Conservation (phyloP, 495 filamentous ascomycete species). For the Hyphodiscus hymeniophilus region DNA sequence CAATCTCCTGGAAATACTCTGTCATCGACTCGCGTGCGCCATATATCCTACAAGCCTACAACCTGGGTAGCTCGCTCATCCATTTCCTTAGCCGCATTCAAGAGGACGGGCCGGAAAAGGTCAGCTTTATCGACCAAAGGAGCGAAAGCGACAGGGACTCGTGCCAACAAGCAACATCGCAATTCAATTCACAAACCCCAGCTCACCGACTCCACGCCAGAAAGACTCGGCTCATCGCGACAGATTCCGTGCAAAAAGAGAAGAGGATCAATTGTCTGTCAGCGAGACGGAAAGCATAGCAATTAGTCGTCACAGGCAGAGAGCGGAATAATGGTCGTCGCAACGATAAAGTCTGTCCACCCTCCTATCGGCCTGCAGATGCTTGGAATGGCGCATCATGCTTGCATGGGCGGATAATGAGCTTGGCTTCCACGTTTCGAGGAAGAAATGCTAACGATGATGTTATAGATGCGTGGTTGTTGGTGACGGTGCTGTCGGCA, state of each 20-base stretch:
- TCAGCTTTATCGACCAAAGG: too few species aligned
- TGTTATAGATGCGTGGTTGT: conserved; percentile 73
- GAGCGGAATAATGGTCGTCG: conserved; percentile 60
- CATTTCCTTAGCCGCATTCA: too few species aligned
- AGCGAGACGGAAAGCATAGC: background rate
- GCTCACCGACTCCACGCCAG: too few species aligned
- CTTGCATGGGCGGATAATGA: background rate
- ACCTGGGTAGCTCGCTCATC: too few species aligned
- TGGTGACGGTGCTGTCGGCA: conserved; percentile 97
- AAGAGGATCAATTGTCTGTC: background rate
- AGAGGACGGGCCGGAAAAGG: background rate
- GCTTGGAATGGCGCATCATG: background rate
- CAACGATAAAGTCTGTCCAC: conserved; percentile 70
- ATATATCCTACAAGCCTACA: too few species aligned
- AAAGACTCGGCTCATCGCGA: background rate
- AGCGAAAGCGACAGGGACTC: background rate
- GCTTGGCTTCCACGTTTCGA: background rate
- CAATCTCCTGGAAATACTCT: too few species aligned
- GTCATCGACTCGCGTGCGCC: too few species aligned
- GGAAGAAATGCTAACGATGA: conserved; percentile 10
- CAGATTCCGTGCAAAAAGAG: background rate
- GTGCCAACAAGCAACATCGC: too few species aligned
- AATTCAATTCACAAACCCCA: too few species aligned
- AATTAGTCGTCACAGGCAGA: too few species aligned
- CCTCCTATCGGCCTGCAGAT: background rate